Evolutionary conservation across 345 rosid genomes (phyloP).

Genomic region (Durio zibethinus): DNA sequence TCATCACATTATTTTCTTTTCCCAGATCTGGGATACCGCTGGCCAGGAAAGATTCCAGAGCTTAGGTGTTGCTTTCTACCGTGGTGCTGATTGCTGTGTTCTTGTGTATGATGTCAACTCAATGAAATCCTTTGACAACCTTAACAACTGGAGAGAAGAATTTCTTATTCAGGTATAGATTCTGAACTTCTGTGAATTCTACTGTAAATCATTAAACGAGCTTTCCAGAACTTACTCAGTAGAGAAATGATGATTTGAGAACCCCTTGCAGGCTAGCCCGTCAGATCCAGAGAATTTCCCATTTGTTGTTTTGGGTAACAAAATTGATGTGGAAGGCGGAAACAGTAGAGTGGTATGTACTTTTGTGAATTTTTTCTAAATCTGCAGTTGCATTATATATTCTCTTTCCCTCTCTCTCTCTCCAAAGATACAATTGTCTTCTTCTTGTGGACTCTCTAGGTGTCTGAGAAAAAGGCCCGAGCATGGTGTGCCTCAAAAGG

Average conservation of each 20-base stretch:
- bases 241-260: slow-evolving; percentile 12
- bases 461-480: slow-evolving; percentile 89
- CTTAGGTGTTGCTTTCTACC: slow-evolving; percentile 87
- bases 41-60: slow-evolving; percentile 96
- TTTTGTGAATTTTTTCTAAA: neutral
- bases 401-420: neutral
- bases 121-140: slow-evolving; percentile 73
- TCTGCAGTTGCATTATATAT: no score
- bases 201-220: neutral
- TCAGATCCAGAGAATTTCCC: slow-evolving; percentile 96
- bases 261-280: slow-evolving; percentile 75
- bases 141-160: slow-evolving; percentile 84
- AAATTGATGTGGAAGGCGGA: slow-evolving; percentile 88
- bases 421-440: neutral
- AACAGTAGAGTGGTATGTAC: slow-evolving; percentile 81
- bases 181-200: slow-evolving; percentile 4
- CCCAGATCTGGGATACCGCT: slow-evolving; percentile 95
- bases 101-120: slow-evolving; percentile 92
- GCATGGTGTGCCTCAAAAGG: slow-evolving; percentile 99
- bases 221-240: neutral
- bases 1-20: neutral
- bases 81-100: slow-evolving; percentile 83
- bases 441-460: slow-evolving; percentile 39
- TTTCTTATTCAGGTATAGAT: slow-evolving; percentile 71
- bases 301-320: slow-evolving; percentile 87